A percentile compares a stretch with the other conserved stretches of the same genome.
Evolutionary conservation across 805 yeast genomes (phyloP).

Genomic region (Yarrowia sp.): DNA sequence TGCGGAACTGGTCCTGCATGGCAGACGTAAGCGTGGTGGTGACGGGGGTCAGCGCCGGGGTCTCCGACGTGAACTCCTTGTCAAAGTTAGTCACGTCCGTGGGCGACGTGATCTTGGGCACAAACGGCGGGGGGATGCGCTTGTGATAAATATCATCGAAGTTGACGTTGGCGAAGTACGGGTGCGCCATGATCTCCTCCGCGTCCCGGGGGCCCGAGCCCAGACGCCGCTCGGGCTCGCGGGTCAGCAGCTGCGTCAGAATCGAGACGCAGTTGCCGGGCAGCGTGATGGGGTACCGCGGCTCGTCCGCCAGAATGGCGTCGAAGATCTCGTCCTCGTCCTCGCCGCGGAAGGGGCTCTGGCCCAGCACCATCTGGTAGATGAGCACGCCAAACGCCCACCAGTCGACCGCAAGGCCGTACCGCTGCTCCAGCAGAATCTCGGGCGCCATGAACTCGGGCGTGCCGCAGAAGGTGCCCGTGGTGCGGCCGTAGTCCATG

Average conservation of each 20-base stretch:
- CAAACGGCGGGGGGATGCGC: constrained; percentile 80
- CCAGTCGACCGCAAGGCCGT: constrained; percentile 96
- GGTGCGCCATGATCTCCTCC: constrained; percentile 89
- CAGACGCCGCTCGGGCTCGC: constrained; percentile 79
- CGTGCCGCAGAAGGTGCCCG: constrained; percentile 96
- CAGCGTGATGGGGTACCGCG: constrained; percentile 94
- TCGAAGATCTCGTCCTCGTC: constrained; percentile 96
- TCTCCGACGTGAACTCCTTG: constrained; percentile 89
- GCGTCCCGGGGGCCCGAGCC: constrained; percentile 92
- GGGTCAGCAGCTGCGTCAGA: constrained; percentile 82
- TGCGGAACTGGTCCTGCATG: constrained; percentile 96
- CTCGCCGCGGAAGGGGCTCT: constrained; percentile 96
- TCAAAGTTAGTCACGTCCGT: constrained; percentile 93
- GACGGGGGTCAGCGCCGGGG: constrained; percentile 93
- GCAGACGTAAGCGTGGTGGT: constrained; percentile 79
- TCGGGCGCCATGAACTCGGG: constrained; percentile 99
- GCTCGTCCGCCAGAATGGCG: constrained; percentile 95
- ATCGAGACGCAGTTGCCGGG: constrained; percentile 94
- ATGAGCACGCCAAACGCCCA: constrained; percentile 98
- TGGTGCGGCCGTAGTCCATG: constrained; percentile 81
- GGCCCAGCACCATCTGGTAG: constrained; percentile 94
- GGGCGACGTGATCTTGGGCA: constrained; percentile 82
- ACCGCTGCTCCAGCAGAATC: constrained; percentile 86
- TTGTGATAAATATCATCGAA: constrained; percentile 79
- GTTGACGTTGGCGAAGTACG: constrained; percentile 84